Percentiles rank a stretch among this genome's conserved stretches.
phyloP scores from a whole-genome alignment of 345 rosid genomes.

The Lumnitzera littorea region DNA sequence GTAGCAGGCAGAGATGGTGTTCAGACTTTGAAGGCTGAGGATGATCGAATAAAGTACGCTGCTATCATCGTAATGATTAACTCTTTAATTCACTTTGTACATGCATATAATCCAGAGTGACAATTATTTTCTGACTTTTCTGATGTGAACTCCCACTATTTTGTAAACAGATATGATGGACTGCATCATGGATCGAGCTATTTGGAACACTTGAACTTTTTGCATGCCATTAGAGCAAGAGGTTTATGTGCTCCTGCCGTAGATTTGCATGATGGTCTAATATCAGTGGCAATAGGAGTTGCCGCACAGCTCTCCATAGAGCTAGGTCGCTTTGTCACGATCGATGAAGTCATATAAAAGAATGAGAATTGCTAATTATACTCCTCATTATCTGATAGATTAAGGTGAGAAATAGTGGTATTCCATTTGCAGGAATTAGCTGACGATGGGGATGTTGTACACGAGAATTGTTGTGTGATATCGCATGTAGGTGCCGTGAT shows the following conservation, averaged over 20 bases:
- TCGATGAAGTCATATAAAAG: constrained; percentile 54
- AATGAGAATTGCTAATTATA: constrained; percentile 1
- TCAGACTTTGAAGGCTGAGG: constrained; percentile 52
- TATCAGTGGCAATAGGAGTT: constrained; percentile 93
- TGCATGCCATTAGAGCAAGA: constrained; percentile 49
- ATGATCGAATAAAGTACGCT: constrained; percentile 58
- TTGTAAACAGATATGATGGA: constrained; percentile 61
- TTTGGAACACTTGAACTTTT: constrained; percentile 79
- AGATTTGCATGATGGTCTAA: constrained; percentile 76
- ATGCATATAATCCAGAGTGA: too few relatives aligned
- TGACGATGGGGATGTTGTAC: too few relatives aligned
- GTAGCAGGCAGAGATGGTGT: constrained; percentile 64
- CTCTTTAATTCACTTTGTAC: background rate
- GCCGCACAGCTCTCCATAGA: constrained; percentile 92
- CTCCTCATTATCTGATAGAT: background rate
- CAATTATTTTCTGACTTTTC: too few relatives aligned
- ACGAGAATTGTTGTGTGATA: too few relatives aligned
- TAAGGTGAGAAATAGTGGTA: too few relatives aligned
- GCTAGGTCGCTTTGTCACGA: constrained; percentile 51
- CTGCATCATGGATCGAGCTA: constrained; percentile 94
- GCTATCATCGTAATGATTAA: background rate
- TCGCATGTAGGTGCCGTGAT: too few relatives aligned
- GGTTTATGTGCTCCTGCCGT: constrained; percentile 48
- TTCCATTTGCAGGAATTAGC: too few relatives aligned
- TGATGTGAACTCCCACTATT: background rate